Evolutionary conservation across 2,329 filamentous ascomycete species (phyloP), one percentile per base, ranked within the genome.

Genomic region (Tolypocladium paradoxum): DNA sequence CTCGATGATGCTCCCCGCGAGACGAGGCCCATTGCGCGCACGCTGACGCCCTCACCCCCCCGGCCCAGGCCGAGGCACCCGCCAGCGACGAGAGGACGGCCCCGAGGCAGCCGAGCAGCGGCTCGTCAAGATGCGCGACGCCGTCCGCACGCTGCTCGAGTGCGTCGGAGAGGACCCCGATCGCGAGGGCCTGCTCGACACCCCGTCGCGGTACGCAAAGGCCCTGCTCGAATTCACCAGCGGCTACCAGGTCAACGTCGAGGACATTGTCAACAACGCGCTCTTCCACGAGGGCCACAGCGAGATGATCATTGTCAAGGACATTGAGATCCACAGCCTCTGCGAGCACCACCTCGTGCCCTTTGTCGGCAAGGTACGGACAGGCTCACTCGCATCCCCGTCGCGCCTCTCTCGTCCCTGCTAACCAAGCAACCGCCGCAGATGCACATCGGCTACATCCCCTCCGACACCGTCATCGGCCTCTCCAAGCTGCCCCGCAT

Each of bases 401-500:
- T 35, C 18, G 2, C 35, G 16, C 18, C 27, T 31, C 18, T 4
- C 16, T 2, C 24, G 2, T 8, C n/a, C 16, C 22, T 18, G 43
- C 52, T 47, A 18, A 52, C 45, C 24, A 24, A 48, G 20, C 2
- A 7, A 12, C 35, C 12, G n/a, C 16, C 27, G 5, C 60, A 95
- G 89, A 97, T 99, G 89, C 93, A 99, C 73, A 97, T 99, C 62
- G 93, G 91, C 54, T 99, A 99, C 71, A 97, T 99, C 58, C 93
- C 93, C 33, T 84, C 85, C 64, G 83, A 90, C 66, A 84, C 91
- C 55, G 91, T 99, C 51, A 90, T 99, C 57, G 93, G 93, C 49
- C 85, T 99, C 51, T 96, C 91, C 34, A 99, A 99, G 70, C 80
- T 99, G 49, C 92, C 92, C 29, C 86, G 93, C 57, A 92, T 99